phyloP scores from a whole-genome alignment of 2,329 filamentous ascomycete genomes.

The Hymenoscyphus repandus region DNA sequence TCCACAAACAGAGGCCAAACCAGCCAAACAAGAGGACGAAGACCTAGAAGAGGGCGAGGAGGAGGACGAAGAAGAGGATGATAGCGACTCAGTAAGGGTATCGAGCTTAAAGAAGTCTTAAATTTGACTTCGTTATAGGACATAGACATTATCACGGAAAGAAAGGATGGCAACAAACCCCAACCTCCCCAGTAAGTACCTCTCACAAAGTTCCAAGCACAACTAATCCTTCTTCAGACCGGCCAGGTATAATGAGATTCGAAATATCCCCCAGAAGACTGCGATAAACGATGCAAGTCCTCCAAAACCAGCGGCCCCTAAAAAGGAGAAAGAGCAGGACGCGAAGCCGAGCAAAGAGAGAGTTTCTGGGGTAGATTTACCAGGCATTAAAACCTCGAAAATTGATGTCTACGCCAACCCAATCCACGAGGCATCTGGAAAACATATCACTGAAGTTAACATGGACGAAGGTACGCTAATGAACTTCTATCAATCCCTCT shows the following conservation, averaged over 20 bases:
- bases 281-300: constrained; percentile 45
- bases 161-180: constrained; percentile 58
- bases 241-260: constrained; percentile 59
- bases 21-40: constrained; percentile 38
- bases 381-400: constrained; percentile 71
- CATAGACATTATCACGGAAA: constrained; percentile 63
- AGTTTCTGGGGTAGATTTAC: constrained; percentile 42
- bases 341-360: constrained; percentile 32
- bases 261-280: constrained; percentile 58
- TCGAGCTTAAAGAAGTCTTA: background rate
- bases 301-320: constrained; percentile 35
- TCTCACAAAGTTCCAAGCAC: background rate
- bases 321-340: constrained; percentile 41
- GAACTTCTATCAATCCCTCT: background rate
- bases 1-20: constrained; percentile 23
- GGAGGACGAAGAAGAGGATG: constrained; percentile 55
- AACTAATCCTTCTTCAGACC: constrained; percentile 39
- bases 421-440: constrained; percentile 71
- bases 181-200: constrained; percentile 50
- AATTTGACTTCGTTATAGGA: constrained; percentile 39
- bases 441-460: constrained; percentile 71
- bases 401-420: constrained; percentile 83
- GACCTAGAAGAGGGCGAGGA: constrained; percentile 61
- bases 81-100: constrained; percentile 44
- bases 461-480: constrained; percentile 56